Evolutionary conservation across 306 rosid genomes (phyloP), one percentile per base, ranked within the genome.

Genomic region (Abrus pulchellus): DNA sequence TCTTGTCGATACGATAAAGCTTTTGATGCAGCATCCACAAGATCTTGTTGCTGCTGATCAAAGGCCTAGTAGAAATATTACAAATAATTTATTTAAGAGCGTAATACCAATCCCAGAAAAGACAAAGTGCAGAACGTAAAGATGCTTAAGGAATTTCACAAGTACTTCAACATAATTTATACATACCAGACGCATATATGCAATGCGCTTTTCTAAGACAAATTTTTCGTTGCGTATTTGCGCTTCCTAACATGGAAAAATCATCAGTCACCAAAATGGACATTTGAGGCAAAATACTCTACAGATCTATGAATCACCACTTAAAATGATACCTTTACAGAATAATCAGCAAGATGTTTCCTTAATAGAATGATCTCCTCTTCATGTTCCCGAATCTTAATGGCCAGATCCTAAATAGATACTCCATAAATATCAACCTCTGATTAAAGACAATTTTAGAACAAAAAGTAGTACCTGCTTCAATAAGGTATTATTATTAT

Each of bases 171-270:
- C 52, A 20, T 45, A 53, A 9, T 38, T 44, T 13, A 45, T 40
- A 72, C 88, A 78, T 89, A 89, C 97, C 97, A 93, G 79, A 3
- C 99, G 98, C 99, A 96, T 93, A 77, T 96, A 89, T n/a, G 99
- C 90, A 84, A 96, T 92, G 77, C 99, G 96, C 86, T 89, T 93
- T 79, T 96, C 98, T 88, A 96, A 83, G 80, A 87, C 90, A 83
- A 89, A 89, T 74, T 96, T 96, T 80, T 96, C 99, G 32, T 87
- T 92, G 70, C 85, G 89, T 76, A 92, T 90, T 86, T 92, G 93
- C 38, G 98, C 91, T 84, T 92, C 99, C 95, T 91, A 70, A 67
- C 83, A 85, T 55, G 52, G 13, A 75, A 49, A 66, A 75, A 57
- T 5, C 28, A 85, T 53, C 20, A 40, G 79, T 71, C 78, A 81